Conservation (phyloP, 768 basidiomycete genomes). For the Lactarius hatsudake region DNA sequence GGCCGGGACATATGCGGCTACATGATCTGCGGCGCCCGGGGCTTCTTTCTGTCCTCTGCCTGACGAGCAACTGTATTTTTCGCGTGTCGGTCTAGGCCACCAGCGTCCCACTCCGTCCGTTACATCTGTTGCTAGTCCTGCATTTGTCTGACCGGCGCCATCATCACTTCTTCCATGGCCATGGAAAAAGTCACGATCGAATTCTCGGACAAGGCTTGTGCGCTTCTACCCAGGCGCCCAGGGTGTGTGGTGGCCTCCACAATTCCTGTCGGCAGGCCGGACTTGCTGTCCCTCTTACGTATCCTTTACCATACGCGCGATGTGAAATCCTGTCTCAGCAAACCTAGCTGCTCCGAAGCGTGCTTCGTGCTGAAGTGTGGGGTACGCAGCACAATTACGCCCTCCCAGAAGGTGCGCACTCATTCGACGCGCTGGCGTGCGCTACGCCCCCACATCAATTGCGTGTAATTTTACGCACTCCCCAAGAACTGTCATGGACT, state of each 20-base stretch:
- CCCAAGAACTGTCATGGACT: neutral
- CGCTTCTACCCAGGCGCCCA: slow-evolving; percentile 7
- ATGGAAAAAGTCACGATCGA: neutral
- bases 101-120: neutral
- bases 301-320: slow-evolving; percentile 8
- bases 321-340: slow-evolving; percentile 8
- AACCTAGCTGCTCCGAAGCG: neutral
- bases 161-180: slow-evolving; percentile 1
- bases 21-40: neutral
- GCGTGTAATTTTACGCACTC: slow-evolving; percentile 20
- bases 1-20: slow-evolving; percentile 17
- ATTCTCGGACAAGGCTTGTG: neutral
- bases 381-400: slow-evolving; percentile 24
- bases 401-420: neutral
- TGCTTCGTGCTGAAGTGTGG: neutral
- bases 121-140: neutral
- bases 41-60: neutral
- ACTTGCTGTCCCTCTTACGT: slow-evolving; percentile 15
- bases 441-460: slow-evolving; percentile 13
- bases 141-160: neutral
- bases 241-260: slow-evolving; percentile 11
- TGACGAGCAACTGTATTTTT: neutral
- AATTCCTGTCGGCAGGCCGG: slow-evolving; percentile 10
- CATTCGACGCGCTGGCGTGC: neutral
- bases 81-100: neutral